These are phyloP conservation scores for Hibiscus mutabilis DNA, from an alignment of 345 rosid species.

Conservation along the genomic window DNA sequence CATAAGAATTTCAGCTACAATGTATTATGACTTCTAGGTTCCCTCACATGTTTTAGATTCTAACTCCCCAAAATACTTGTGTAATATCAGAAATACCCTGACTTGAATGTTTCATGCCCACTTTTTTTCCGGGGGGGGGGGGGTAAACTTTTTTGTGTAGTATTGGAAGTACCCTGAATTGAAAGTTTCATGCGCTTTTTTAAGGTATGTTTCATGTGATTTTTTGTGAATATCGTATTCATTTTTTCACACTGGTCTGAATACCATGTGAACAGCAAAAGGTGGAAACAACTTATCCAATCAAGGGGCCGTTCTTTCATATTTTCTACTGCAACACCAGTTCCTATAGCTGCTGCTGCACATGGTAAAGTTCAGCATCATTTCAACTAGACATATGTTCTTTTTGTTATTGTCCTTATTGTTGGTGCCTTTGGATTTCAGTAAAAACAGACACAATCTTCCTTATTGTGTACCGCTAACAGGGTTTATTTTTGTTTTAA, in stretches of 20 bases:
- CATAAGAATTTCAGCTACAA: background rate
- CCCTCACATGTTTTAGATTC: background rate
- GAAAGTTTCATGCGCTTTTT: background rate
- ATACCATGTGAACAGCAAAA: slow-evolving; percentile 49
- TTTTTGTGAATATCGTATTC: background rate
- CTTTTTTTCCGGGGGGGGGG: too few relatives aligned
- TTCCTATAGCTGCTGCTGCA: slow-evolving; percentile 85
- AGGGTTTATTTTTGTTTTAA: too few relatives aligned
- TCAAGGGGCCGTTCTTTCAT: slow-evolving; percentile 91
- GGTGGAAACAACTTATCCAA: slow-evolving; percentile 81
- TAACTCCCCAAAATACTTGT: too few relatives aligned
- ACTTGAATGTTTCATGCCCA: too few relatives aligned
- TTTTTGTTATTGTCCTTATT: background rate
- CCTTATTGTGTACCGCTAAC: too few relatives aligned
- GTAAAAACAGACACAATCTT: background rate
- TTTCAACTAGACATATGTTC: background rate
- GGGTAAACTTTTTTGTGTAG: too few relatives aligned
- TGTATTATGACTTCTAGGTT: background rate
- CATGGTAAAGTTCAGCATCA: slow-evolving; percentile 39
- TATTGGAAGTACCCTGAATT: too few relatives aligned
- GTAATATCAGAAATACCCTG: too few relatives aligned
- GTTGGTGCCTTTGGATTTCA: background rate
- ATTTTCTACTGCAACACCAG: slow-evolving; percentile 75
- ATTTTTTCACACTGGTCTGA: background rate
- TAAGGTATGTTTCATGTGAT: too few relatives aligned